Percentiles rank a stretch among this genome's conserved stretches.
phyloP scores from a whole-genome alignment of 2,329 filamentous ascomycete species.

The Aureobasidium sp. region DNA sequence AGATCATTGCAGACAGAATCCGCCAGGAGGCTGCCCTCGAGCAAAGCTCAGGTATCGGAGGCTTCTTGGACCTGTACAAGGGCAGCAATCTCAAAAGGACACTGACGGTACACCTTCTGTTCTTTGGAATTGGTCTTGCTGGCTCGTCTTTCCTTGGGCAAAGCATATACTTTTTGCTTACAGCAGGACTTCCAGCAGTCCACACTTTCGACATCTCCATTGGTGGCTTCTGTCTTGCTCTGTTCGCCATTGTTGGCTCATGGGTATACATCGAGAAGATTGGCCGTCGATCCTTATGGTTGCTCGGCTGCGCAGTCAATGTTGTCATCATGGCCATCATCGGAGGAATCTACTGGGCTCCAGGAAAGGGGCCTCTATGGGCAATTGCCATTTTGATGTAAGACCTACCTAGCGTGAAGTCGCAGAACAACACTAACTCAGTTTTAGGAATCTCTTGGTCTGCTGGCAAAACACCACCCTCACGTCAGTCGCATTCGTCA shows the following conservation, averaged over 20 bases:
- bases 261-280: not conserved
- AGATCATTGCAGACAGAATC: not conserved
- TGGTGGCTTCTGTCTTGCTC: not conserved
- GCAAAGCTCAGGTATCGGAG: not conserved
- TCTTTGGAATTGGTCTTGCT: not conserved
- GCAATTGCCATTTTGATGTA: constrained; percentile 5
- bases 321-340: constrained; percentile 37
- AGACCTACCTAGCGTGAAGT: not conserved
- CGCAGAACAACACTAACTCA: not conserved
- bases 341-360: constrained; percentile 36
- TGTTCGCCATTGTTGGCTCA: not conserved
- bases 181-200: not conserved
- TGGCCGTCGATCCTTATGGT: not conserved
- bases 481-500: constrained; percentile 41
- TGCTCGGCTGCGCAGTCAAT: not conserved
- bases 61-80: not conserved
- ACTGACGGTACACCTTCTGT: not conserved
- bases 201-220: not conserved
- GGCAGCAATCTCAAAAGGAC: not conserved
- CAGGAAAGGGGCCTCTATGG: constrained; percentile 34
- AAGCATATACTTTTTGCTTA: not conserved
- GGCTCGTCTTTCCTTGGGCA: not conserved
- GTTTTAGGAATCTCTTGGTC: not conserved
- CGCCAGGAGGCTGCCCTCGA: not conserved
- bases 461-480: constrained; percentile 36